Base-by-base conservation (phyloP, 192 early-diverging fungal genomes). In the Chytriomyces confervae region DNA sequence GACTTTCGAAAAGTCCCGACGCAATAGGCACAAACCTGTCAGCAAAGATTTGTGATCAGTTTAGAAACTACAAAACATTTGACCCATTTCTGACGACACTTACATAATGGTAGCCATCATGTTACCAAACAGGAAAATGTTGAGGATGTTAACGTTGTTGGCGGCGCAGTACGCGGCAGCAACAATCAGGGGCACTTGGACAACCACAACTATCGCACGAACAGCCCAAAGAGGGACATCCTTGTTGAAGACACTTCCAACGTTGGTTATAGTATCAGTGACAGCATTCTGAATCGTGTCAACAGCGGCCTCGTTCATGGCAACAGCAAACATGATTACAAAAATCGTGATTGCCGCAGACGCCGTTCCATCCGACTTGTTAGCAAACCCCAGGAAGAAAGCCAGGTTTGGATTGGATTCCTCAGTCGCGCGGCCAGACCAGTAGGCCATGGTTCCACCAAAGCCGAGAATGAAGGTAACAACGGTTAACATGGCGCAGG, bases 251-350 rank as follows among this genome's bases (percentile, higher is more conserved):
- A 76, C 71, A 29, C 66, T 75, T 49, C 70, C 69, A 7, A 85
- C 36, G 46, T 74, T 57, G 5, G 80, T 69, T 18, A 86, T 51
- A 2, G 82, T 82, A 61, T 82, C 83, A 16, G 76, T 79, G 47
- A 87, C 27, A 49, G 82, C 86, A 51, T 72, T 82, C 75, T 84
- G 84, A 69, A 77, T 74, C 44, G 84, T 75, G 76, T 87, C 86
- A 50, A 87, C 79, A 11, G 86, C 83, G 23, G 79, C 69, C 50
- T 84, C 75, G 76, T 87, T 87, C 82, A 87, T 83, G 20, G 76
- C 75, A n/a, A 76, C 76, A 47, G 84, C 75, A n/a, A 85, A 44
- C 43, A 87, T 24, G 24, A 79, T 79, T 6, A 84, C 72, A 27
- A 84, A 13, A 61, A 84, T 72, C 11, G 82, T 62, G 27, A 87